Conservation (phyloP, 1,284 basidiomycete genomes). For the Sporisorium sorghi region DNA sequence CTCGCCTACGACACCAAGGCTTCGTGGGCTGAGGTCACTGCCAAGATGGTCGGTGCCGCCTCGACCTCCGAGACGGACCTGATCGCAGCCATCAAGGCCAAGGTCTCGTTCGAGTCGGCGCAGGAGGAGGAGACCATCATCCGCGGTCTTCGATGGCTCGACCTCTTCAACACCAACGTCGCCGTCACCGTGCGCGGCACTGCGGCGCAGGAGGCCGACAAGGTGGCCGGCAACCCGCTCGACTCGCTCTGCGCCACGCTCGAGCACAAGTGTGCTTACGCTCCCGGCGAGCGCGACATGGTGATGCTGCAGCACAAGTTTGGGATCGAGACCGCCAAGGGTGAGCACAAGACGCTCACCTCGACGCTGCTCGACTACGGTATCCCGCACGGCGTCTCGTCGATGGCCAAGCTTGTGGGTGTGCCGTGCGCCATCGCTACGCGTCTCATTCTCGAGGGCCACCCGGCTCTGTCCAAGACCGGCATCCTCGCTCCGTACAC, state of each 20-base stretch:
- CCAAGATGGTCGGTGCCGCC: slow-evolving; percentile 81
- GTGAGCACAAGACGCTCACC: slow-evolving; percentile 84
- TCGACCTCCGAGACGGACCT: slow-evolving; percentile 73
- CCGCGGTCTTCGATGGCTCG: slow-evolving; percentile 82
- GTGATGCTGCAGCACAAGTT: slow-evolving; percentile 95
- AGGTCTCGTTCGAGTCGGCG: slow-evolving; percentile 54
- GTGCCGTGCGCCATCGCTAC: slow-evolving; percentile 91
- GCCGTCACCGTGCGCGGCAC: slow-evolving; percentile 70
- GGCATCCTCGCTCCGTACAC: slow-evolving; percentile 85
- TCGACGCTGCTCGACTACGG: slow-evolving; percentile 94
- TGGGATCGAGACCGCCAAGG: slow-evolving; percentile 59
- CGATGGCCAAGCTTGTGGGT: slow-evolving; percentile 96
- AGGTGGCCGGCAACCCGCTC: slow-evolving; percentile 82
- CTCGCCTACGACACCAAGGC: slow-evolving; percentile 59
- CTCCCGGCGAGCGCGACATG: slow-evolving; percentile 89
- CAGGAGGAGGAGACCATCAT: slow-evolving; percentile 59
- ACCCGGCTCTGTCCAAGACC: slow-evolving; percentile 73
- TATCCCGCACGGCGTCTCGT: slow-evolving; percentile 80
- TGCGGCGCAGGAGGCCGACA: slow-evolving; percentile 74
- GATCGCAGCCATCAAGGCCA: slow-evolving; percentile 54
- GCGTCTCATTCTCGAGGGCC: slow-evolving; percentile 78
- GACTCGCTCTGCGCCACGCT: slow-evolving; percentile 93
- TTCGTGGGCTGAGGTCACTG: slow-evolving; percentile 77
- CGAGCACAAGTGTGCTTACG: slow-evolving; percentile 92
- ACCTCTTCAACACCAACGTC: slow-evolving; percentile 79